A percentile compares a stretch with the other conserved stretches of the same genome.
Evolutionary conservation across 371 early-diverging fungal genomes (phyloP).

Genomic region (Rhizopus arrhizus): DNA sequence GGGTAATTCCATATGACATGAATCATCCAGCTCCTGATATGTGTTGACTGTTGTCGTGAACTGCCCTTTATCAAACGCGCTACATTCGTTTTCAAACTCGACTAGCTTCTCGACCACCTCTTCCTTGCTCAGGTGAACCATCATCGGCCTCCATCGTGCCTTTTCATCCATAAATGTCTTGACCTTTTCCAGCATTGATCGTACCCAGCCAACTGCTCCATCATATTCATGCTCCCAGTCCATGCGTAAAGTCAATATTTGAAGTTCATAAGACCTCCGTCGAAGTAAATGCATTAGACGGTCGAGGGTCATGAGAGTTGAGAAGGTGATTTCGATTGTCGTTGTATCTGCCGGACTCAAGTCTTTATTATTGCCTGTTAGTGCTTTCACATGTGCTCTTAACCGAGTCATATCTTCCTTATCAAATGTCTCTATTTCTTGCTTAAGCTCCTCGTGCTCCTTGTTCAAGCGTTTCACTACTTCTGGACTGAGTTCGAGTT

Average conservation of each 20-base stretch:
- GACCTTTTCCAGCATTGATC: slow-evolving; percentile 23
- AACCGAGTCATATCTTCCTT: slow-evolving; percentile 53
- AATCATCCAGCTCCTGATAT: slow-evolving; percentile 55
- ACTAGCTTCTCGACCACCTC: slow-evolving; percentile 29
- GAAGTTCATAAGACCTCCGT: slow-evolving; percentile 42
- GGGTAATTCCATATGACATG: slow-evolving; percentile 43
- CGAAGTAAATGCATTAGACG: slow-evolving; percentile 44
- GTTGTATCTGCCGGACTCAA: slow-evolving; percentile 60
- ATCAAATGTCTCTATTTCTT: slow-evolving; percentile 36
- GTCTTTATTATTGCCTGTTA: slow-evolving; percentile 37
- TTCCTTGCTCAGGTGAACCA: slow-evolving; percentile 7
- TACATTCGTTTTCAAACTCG: slow-evolving; percentile 33
- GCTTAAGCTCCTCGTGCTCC: slow-evolving; percentile 16
- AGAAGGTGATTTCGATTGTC: slow-evolving; percentile 57
- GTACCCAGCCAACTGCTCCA: slow-evolving; percentile 34
- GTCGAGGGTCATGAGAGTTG: slow-evolving; percentile 53
- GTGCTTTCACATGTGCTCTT: slow-evolving; percentile 54
- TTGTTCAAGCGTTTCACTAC: slow-evolving; percentile 33
- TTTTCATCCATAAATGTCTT: slow-evolving; percentile 26
- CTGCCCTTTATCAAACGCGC: slow-evolving; percentile 42
- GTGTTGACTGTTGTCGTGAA: slow-evolving; percentile 42
- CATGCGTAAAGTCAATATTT: slow-evolving; percentile 43
- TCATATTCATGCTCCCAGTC: slow-evolving; percentile 50
- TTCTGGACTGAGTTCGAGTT: slow-evolving; percentile 28
- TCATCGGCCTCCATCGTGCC: slow-evolving; percentile 40